Conservation (phyloP, 1,139 yeast genomes). For the Scheffersomyces titani region DNA sequence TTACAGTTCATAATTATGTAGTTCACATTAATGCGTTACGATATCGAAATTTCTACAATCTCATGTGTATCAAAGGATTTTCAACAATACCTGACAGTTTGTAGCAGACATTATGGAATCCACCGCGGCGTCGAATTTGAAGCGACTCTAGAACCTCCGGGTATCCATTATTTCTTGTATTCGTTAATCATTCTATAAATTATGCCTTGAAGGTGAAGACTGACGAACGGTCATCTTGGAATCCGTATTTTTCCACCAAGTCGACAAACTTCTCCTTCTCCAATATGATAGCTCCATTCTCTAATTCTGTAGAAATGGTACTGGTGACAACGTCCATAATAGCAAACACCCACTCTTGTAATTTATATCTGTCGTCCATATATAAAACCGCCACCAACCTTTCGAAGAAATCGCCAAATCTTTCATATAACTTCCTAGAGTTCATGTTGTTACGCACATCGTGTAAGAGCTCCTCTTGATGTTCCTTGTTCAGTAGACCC, state of each 20-base stretch:
- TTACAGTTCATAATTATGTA: neutral
- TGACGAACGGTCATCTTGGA: neutral
- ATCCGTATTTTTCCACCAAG: conserved; percentile 1
- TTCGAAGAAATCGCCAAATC: conserved; percentile 16
- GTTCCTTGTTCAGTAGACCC: conserved; percentile 2
- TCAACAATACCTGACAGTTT: no score
- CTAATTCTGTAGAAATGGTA: neutral
- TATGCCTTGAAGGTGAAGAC: neutral
- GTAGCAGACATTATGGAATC: no score
- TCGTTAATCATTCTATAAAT: neutral
- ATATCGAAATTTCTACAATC: neutral
- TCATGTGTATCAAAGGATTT: no score
- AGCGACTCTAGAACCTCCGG: neutral
- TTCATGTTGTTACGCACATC: conserved; percentile 1
- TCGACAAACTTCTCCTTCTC: conserved; percentile 1
- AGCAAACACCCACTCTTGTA: conserved; percentile 13
- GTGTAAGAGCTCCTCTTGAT: conserved; percentile 2
- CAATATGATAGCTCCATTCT: neutral
- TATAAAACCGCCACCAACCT: conserved; percentile 12
- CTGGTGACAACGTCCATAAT: neutral
- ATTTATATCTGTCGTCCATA: conserved; percentile 11
- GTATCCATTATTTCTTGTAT: no score
- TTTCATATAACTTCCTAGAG: conserved; percentile 6
- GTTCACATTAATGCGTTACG: neutral
- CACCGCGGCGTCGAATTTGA: no score